Evolutionary conservation across 2,329 filamentous ascomycete genomes (phyloP).

Genomic region (Diaporthe vaccinii): DNA sequence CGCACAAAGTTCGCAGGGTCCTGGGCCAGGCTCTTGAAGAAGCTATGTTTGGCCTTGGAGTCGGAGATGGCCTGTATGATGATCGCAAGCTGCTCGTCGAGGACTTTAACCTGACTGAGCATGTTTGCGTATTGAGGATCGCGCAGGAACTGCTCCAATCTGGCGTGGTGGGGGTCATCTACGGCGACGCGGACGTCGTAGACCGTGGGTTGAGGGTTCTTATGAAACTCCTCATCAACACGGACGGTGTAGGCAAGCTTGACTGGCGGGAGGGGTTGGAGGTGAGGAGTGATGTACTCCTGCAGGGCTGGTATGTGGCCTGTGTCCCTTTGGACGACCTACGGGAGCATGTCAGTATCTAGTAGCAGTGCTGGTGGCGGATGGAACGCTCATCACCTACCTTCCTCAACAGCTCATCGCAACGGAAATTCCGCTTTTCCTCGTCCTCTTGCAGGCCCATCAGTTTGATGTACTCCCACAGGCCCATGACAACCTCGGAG

Average conservation of each 20-base stretch:
- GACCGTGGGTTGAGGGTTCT: conserved; percentile 81
- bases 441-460: conserved; percentile 93
- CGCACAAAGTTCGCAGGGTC: conserved; percentile 88
- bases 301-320: conserved; percentile 90
- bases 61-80: conserved; percentile 86
- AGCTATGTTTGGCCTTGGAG: conserved; percentile 91
- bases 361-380: not conserved
- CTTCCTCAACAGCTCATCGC: conserved; percentile 84
- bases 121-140: conserved; percentile 79
- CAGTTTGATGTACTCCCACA: conserved; percentile 95
- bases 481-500: conserved; percentile 87
- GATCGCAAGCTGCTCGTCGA: conserved; percentile 89
- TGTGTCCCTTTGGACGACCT: conserved; percentile 81
- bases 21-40: conserved; percentile 82
- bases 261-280: conserved; percentile 84
- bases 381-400: conserved; percentile 61
- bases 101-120: conserved; percentile 79
- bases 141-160: conserved; percentile 74
- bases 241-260: conserved; percentile 93
- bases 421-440: conserved; percentile 92
- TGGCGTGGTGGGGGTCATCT: conserved; percentile 82
- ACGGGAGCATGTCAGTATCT: conserved; percentile 39
- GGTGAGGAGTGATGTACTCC: conserved; percentile 83
- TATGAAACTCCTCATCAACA: conserved; percentile 87
- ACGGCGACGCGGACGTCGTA: conserved; percentile 91